These are phyloP conservation scores for Puccinia brachypodii DNA, from an alignment of 1,284 basidiomycete species.

Conservation along the genomic window DNA sequence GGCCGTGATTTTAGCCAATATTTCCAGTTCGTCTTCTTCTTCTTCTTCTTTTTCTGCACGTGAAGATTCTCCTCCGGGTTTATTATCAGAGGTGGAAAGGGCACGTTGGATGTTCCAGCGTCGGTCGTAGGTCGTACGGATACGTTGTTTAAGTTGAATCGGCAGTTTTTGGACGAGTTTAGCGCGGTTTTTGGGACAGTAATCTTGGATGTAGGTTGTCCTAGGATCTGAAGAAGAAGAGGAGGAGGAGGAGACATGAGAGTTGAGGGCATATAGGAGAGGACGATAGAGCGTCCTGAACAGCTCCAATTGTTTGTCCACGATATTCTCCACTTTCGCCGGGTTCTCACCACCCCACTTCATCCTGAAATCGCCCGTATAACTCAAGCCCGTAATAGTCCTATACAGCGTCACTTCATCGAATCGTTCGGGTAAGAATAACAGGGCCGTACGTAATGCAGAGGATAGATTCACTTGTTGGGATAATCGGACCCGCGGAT, in stretches of 20 bases:
- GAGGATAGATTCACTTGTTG: slow-evolving; percentile 90
- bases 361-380: slow-evolving; percentile 92
- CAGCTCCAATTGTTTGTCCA: slow-evolving; percentile 73
- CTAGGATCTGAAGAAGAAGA: neutral
- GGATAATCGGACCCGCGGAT: slow-evolving; percentile 82
- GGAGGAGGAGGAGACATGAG: neutral
- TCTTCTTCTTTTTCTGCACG: too few species aligned
- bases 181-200: neutral
- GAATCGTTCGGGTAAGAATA: slow-evolving; percentile 66
- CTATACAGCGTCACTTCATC: slow-evolving; percentile 80
- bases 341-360: slow-evolving; percentile 89
- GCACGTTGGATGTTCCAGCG: slow-evolving; percentile 32
- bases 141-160: slow-evolving; percentile 24
- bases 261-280: slow-evolving; percentile 71
- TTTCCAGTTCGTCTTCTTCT: slow-evolving; percentile 33
- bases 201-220: slow-evolving; percentile 6
- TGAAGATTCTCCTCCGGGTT: too few species aligned
- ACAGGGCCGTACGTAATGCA: slow-evolving; percentile 76
- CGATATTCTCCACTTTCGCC: slow-evolving; percentile 89
- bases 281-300: slow-evolving; percentile 85
- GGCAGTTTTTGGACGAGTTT: slow-evolving; percentile 37
- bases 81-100: neutral
- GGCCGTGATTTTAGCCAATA: slow-evolving; percentile 12
- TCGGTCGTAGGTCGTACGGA: slow-evolving; percentile 15
- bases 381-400: slow-evolving; percentile 80